A percentile compares a stretch with the other conserved stretches of the same genome.
These are phyloP conservation scores for Scheffersomyces spartinae DNA, from an alignment of 805 yeast species.

Conservation along the genomic window DNA sequence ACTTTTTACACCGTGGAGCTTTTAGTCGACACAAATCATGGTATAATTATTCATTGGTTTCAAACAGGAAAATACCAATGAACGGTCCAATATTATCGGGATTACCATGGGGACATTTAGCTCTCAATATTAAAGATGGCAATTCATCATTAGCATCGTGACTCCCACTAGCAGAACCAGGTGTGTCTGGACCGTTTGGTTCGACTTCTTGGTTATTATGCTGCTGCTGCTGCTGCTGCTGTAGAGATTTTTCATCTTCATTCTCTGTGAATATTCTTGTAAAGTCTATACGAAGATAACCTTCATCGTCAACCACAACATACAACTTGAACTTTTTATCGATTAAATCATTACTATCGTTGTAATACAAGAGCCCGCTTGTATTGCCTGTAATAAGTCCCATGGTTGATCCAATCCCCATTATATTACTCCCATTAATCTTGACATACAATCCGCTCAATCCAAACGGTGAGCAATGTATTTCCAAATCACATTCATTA, in stretches of 20 bases:
- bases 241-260: slow-evolving; percentile 6
- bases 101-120: slow-evolving; percentile 40
- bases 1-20: too few species aligned
- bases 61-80: slow-evolving; percentile 44
- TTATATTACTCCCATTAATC: slow-evolving; percentile 34
- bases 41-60: slow-evolving; percentile 22
- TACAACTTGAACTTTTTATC: slow-evolving; percentile 38
- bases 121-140: slow-evolving; percentile 39
- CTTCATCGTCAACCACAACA: slow-evolving; percentile 36
- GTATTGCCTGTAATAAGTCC: slow-evolving; percentile 43
- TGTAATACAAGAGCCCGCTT: slow-evolving; percentile 37
- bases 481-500: slow-evolving; percentile 39
- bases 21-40: too few species aligned
- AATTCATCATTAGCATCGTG: slow-evolving; percentile 25
- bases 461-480: slow-evolving; percentile 48
- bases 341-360: slow-evolving; percentile 33
- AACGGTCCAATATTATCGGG: slow-evolving; percentile 43
- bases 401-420: slow-evolving; percentile 48
- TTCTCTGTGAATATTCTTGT: slow-evolving; percentile 28
- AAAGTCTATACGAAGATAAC: slow-evolving; percentile 36
- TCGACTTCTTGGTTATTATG: slow-evolving; percentile 1
- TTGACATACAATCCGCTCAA: slow-evolving; percentile 39
- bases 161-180: slow-evolving; percentile 2
- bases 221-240: not conserved
- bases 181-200: slow-evolving; percentile 1